Evolutionary conservation across 257 asterid genomes (phyloP).

Genomic region (Scutellaria minor): DNA sequence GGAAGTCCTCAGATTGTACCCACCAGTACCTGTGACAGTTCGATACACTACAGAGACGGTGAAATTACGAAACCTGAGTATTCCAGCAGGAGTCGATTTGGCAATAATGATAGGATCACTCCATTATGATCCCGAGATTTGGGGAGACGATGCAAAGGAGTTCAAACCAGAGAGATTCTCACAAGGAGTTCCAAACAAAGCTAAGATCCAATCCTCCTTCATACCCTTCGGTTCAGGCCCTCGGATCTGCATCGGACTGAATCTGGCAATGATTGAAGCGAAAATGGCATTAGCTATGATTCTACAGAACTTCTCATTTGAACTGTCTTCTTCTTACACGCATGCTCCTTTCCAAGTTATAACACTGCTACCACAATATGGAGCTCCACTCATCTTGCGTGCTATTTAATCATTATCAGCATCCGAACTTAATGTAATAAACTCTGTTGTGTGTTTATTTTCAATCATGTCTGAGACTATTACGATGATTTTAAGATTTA

Average conservation of each 20-base stretch:
- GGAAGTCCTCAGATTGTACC: constrained; percentile 42
- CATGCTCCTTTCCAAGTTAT: constrained; percentile 38
- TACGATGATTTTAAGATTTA: too few relatives aligned
- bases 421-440: too few relatives aligned
- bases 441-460: too few relatives aligned
- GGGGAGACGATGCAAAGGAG: constrained; percentile 43
- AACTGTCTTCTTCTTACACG: constrained; percentile 36
- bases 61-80: constrained; percentile 25
- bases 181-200: constrained; percentile 34
- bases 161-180: constrained; percentile 47
- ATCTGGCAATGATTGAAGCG: constrained; percentile 34
- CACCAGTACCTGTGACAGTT: constrained; percentile 23
- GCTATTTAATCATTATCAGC: background rate
- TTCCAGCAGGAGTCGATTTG: constrained; percentile 36
- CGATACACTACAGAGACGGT: constrained; percentile 24
- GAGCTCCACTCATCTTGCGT: constrained; percentile 33
- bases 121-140: constrained; percentile 38
- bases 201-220: constrained; percentile 33
- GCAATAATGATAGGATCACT: constrained; percentile 22
- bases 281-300: constrained; percentile 38
- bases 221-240: constrained; percentile 50
- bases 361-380: constrained; percentile 43
- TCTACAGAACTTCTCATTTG: constrained; percentile 33
- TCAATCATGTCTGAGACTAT: background rate
- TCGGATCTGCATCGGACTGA: background rate